phyloP scores from a whole-genome alignment of 148 eudicot species.

The Tetragonia tetragonoides region DNA sequence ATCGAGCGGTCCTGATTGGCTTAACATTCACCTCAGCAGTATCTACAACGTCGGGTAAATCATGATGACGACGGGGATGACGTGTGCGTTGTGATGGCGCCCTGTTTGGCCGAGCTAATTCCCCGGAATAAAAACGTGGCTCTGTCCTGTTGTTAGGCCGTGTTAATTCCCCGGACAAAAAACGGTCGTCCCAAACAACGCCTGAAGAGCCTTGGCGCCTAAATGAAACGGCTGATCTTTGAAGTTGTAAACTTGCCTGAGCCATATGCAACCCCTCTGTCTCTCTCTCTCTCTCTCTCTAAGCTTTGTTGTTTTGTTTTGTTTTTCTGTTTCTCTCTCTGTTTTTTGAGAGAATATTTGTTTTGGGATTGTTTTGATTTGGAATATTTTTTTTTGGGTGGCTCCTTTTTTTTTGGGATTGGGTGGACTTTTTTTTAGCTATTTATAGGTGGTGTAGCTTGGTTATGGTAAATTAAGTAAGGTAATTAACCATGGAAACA shows the following conservation, averaged over 20 bases:
- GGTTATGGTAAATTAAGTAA: too few relatives aligned
- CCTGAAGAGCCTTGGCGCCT: slow-evolving; percentile 72
- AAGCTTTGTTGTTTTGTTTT: background rate
- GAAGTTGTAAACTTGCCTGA: slow-evolving; percentile 23
- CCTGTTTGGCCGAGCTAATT: slow-evolving; percentile 19
- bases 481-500: too few relatives aligned
- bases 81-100: background rate
- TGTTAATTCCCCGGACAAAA: slow-evolving; percentile 25
- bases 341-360: background rate
- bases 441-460: background rate
- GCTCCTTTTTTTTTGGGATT: background rate
- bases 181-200: slow-evolving; percentile 51
- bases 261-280: slow-evolving; percentile 6
- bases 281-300: too few relatives aligned
- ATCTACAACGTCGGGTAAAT: background rate
- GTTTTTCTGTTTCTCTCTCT: background rate
- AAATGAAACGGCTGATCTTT: slow-evolving; percentile 59
- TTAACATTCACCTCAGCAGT: background rate
- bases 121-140: slow-evolving; percentile 19
- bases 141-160: background rate
- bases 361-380: background rate
- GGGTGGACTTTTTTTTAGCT: background rate
- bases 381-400: background rate
- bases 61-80: background rate
- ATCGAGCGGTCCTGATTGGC: slow-evolving; percentile 22